Evolutionary conservation across 1,284 basidiomycete species (phyloP).

Genomic region (Apiotrichum mycotoxinovorans): DNA sequence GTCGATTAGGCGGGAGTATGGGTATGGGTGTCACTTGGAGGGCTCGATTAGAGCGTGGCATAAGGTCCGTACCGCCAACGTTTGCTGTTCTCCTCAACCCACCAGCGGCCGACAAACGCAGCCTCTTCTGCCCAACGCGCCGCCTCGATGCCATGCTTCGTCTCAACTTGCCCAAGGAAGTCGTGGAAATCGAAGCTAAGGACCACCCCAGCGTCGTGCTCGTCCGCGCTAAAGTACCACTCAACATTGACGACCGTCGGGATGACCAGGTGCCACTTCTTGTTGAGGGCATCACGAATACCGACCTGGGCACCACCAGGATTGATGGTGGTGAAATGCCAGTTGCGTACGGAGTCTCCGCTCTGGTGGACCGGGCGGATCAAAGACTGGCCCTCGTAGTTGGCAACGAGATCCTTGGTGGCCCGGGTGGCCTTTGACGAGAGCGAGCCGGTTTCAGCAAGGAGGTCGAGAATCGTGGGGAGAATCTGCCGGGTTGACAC

Average conservation of each 20-base stretch:
- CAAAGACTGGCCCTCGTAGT: slow-evolving; percentile 13
- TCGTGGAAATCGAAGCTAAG: background rate
- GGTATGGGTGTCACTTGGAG: too few species aligned
- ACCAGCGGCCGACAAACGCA: slow-evolving; percentile 9
- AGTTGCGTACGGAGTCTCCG: background rate
- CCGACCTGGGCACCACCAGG: slow-evolving; percentile 3
- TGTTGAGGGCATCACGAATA: slow-evolving; percentile 3
- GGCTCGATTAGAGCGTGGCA: background rate
- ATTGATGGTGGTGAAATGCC: slow-evolving; percentile 11
- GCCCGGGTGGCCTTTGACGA: background rate
- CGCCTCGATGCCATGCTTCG: slow-evolving; percentile 3
- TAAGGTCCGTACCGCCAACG: slow-evolving; percentile 3
- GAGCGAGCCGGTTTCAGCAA: slow-evolving; percentile 7
- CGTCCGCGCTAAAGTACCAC: slow-evolving; percentile 1
- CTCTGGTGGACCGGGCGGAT: slow-evolving; percentile 5
- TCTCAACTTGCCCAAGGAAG: background rate
- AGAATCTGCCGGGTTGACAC: slow-evolving; percentile 1
- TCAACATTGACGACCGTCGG: slow-evolving; percentile 4
- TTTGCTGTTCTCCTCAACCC: slow-evolving; percentile 8
- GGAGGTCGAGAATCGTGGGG: slow-evolving; percentile 13
- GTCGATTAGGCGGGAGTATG: too few species aligned
- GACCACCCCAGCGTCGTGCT: background rate
- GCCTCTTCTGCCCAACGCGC: slow-evolving; percentile 7
- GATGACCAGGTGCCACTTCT: slow-evolving; percentile 4
- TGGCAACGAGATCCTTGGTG: slow-evolving; percentile 4